Conservation (phyloP, 306 rosid species). For the Trifolium repens region DNA sequence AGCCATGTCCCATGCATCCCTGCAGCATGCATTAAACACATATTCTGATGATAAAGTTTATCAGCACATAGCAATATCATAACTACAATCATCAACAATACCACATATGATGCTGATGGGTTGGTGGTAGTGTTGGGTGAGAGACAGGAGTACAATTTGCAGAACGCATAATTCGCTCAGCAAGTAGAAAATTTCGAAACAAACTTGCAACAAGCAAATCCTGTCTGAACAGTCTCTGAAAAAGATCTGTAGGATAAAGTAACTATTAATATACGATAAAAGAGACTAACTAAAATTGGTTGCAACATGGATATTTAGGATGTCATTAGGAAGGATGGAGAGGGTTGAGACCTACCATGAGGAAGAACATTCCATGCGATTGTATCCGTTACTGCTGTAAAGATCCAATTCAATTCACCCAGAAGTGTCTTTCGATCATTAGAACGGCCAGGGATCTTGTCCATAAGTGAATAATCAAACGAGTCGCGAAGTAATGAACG, state of each 20-base stretch:
- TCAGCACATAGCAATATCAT: conserved; percentile 33
- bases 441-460: conserved; percentile 93
- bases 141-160: conserved; percentile 98
- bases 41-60: conserved; percentile 29
- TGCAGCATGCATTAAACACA: conserved; percentile 49
- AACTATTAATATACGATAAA: conserved; percentile 15
- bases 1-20: conserved; percentile 99
- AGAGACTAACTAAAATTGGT: conserved; percentile 21
- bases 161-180: conserved; percentile 97
- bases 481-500: conserved; percentile 86
- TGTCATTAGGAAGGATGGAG: neutral
- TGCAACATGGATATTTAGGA: conserved; percentile 24
- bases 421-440: conserved; percentile 93
- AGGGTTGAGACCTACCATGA: conserved; percentile 64
- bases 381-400: conserved; percentile 97
- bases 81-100: conserved; percentile 47
- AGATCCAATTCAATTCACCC: conserved; percentile 99
- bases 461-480: conserved; percentile 81
- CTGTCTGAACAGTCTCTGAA: conserved; percentile 95
- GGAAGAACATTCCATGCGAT: conserved; percentile 99
- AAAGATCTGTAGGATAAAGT: conserved; percentile 72
- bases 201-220: conserved; percentile 95
- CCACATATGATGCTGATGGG: conserved; percentile 99
- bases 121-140: conserved; percentile 85
- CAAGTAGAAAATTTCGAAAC: conserved; percentile 92